Evolutionary conservation across 2,329 filamentous ascomycete species (phyloP), one percentile per base, ranked within the genome.

Genomic region (Chrysoporthe deuterocubensis): DNA sequence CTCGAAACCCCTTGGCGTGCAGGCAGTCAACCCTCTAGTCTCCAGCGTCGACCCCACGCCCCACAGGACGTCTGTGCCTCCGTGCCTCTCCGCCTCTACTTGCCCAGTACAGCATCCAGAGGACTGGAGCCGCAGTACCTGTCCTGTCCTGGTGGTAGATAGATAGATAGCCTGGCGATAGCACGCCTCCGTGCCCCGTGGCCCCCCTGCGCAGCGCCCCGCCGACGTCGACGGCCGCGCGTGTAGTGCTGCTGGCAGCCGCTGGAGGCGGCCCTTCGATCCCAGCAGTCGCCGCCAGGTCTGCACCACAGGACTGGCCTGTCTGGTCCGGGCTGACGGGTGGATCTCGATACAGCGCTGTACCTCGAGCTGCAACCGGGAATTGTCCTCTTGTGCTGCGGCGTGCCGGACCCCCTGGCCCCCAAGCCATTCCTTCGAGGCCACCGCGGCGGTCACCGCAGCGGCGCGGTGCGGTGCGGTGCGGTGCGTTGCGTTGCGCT

Each of bases 391-490:
- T 21, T 18, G 18, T 50, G 7, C 21, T 52, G 50, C 26, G 32
- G 50, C 50, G 50, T 54, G 50, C 50, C 50, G 50, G 50, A 16
- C 26, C 50, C 48, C 50, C 50, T 54, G 50, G 50, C 50, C 50
- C 50, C 50, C 50, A 54, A 54, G 3, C 21, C 48, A 32, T 52
- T 52, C 48, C 48, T 52, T 52, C 48, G 44, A 21, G 11, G 46
- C 44, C 16, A 18, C 44, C 21, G 50, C 26, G 32, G 16, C 50
- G 50, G 21, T 34, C 50, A 34, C 32, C 21, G 50, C 21, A 34
- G 7, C 26, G 50, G 50, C 26, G 26, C 26, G 26, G 26, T 52
- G 48, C 21, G 26, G 13, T 5, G 26, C 9, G 48, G n/a, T 52
- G 26, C 48, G 48, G 48, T 32, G 6, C 48, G 48, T 26, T 40